Evolutionary conservation across 164 flowering plant species (phyloP), one percentile per base, ranked within the genome.

Genomic region (Paratinospora sagittata): DNA sequence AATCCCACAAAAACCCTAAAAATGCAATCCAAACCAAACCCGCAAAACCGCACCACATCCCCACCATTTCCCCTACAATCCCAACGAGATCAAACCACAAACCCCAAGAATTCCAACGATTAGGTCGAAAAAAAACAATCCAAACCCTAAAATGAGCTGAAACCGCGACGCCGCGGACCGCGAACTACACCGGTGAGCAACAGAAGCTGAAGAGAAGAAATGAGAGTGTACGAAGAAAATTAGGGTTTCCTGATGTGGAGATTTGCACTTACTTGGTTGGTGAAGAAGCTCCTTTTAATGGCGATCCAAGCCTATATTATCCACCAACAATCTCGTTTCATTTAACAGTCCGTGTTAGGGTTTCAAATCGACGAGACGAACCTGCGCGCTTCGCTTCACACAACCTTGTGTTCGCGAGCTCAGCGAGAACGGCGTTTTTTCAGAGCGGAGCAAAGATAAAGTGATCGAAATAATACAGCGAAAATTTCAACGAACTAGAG

Each of bases 401-500:
- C 34, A 30, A 30, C 60, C 60, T 45, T 27, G 16, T 17, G 21
- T 67, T 67, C 26, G 70, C 26, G 70, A 67, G 70, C 70, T 67
- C 55, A 26, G 60, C 60, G 11, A 23, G 69, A 65, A 62, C 66
- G 72, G 72, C 66, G 72, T 61, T 60, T 30, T 70, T 16, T 52
- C 65, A 37, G 72, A 61, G 34, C 65, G 63, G 62, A 49, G 69
- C 68, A 65, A 65, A 72, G 74, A 72, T 72, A 72, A 72, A 72
- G 74, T 64, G 63, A 49, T 71, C 68, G 62, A 45, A 64, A 64
- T 16, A 68, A 52, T 71, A 70, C 43, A 45, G 74, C 47, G 45
- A 71, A 71, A 71, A 45, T 71, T 71, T 65, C 74, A 71, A 65
- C 68, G 63, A 71, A 65, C 43, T 49, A 19, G 45, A 64, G 63